Evolutionary conservation across 2,329 filamentous ascomycete genomes (phyloP).

Genomic region (Waltergamsia citrina): DNA sequence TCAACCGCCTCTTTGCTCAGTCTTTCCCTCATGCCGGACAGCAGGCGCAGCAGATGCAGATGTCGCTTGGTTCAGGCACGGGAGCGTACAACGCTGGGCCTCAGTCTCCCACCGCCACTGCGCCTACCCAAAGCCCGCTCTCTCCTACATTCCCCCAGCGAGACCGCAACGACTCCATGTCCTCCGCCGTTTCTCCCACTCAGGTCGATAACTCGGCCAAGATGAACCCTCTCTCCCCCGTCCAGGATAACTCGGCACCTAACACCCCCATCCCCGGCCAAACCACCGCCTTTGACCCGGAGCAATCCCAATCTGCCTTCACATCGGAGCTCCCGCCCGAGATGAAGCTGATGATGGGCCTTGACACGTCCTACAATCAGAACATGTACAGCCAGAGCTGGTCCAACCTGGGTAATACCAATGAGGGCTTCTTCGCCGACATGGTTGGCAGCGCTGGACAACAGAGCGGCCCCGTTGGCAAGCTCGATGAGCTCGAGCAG

Average conservation of each 20-base stretch:
- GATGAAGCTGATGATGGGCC: constrained; percentile 28
- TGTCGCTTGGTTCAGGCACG: too few species aligned
- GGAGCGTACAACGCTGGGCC: too few species aligned
- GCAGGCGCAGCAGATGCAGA: constrained; percentile 7
- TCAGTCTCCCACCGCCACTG: background rate
- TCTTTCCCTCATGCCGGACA: constrained; percentile 30
- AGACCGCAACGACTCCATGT: constrained; percentile 8
- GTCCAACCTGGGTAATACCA: background rate
- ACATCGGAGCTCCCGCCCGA: constrained; percentile 31
- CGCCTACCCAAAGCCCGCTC: constrained; percentile 8
- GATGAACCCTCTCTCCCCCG: constrained; percentile 13
- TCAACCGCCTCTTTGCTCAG: constrained; percentile 36
- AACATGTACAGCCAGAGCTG: constrained; percentile 9
- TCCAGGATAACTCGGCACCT: background rate
- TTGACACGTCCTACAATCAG: constrained; percentile 12
- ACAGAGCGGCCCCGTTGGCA: background rate
- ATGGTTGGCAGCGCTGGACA: background rate
- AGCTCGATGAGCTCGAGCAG: background rate
- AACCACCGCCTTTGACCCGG: constrained; percentile 6
- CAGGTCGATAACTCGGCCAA: background rate
- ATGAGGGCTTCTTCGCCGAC: background rate
- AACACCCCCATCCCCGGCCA: too few species aligned
- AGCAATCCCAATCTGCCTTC: constrained; percentile 20
- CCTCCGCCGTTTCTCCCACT: constrained; percentile 8
- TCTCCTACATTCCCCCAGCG: constrained; percentile 11